These are phyloP conservation scores for Cyclotella cryptica DNA, from an alignment of 108 stramenopile genomes.

Conservation along the genomic window DNA sequence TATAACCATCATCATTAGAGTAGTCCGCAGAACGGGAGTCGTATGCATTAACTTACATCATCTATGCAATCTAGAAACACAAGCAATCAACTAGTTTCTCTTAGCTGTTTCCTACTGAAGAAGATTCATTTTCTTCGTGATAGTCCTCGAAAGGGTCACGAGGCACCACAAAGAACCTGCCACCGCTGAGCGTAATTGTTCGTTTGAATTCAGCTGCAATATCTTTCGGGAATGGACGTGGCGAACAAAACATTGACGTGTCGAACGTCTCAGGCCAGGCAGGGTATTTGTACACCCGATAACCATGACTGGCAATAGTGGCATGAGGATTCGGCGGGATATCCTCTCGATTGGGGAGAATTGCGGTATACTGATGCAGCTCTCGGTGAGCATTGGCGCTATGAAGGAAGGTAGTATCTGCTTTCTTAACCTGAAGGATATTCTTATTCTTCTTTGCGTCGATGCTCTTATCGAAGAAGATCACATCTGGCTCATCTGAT, in stretches of 20 bases:
- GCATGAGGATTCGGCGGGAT: conserved; percentile 24
- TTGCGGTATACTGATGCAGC: conserved; percentile 69
- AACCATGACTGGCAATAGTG: conserved; percentile 10
- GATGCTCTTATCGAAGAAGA: conserved; percentile 90
- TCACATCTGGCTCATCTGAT: conserved; percentile 71
- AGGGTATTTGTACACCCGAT: conserved; percentile 62
- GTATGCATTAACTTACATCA: no score
- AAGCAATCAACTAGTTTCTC: no score
- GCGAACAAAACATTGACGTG: conserved; percentile 55
- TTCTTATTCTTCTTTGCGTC: conserved; percentile 83
- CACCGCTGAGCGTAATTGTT: conserved; percentile 60
- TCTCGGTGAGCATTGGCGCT: conserved; percentile 81
- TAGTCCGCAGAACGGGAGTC: not conserved
- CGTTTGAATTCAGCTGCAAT: conserved; percentile 88
- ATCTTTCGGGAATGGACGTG: conserved; percentile 81
- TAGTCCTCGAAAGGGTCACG: not conserved
- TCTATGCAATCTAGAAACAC: no score
- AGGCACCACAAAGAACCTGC: conserved; percentile 13
- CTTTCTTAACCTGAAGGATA: conserved; percentile 68
- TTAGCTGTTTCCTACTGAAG: no score
- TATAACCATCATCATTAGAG: not conserved
- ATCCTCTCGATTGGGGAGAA: conserved; percentile 59
- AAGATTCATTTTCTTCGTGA: conserved; percentile 6
- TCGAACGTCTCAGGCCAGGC: conserved; percentile 80
- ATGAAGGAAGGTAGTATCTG: conserved; percentile 77